Evolutionary conservation across 805 yeast genomes (phyloP).

Genomic region (Hanseniaspora valbyensis): DNA sequence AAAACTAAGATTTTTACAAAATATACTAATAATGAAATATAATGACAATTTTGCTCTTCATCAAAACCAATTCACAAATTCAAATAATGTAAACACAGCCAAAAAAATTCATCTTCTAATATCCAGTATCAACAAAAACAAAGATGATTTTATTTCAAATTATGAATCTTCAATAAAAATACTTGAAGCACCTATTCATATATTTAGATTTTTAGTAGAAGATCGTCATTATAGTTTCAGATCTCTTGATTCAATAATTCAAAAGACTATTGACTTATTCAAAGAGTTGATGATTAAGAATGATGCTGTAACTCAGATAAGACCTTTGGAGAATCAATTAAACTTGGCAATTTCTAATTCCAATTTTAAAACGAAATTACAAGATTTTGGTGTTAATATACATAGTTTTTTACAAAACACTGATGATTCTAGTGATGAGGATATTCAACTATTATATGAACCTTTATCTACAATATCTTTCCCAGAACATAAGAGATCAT

Average conservation of each 20-base stretch:
- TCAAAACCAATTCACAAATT: neutral
- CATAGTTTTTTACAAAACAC: neutral
- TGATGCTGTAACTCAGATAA: neutral
- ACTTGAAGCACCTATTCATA: neutral
- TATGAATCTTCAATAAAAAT: neutral
- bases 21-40: neutral
- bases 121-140: neutral
- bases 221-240: neutral
- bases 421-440: neutral
- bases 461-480: neutral
- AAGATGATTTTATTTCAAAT: neutral
- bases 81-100: neutral
- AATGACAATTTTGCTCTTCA: neutral
- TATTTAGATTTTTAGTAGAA: neutral
- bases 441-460: neutral
- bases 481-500: neutral
- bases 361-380: neutral
- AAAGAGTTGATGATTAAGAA: neutral
- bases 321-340: neutral
- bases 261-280: neutral
- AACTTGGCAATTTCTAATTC: neutral
- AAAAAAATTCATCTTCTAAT: neutral
- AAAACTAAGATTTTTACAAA: neutral
- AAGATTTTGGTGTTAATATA: neutral
- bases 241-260: neutral